Evolutionary conservation across 192 early-diverging fungal species (phyloP).

Genomic region (Podila epicladia): DNA sequence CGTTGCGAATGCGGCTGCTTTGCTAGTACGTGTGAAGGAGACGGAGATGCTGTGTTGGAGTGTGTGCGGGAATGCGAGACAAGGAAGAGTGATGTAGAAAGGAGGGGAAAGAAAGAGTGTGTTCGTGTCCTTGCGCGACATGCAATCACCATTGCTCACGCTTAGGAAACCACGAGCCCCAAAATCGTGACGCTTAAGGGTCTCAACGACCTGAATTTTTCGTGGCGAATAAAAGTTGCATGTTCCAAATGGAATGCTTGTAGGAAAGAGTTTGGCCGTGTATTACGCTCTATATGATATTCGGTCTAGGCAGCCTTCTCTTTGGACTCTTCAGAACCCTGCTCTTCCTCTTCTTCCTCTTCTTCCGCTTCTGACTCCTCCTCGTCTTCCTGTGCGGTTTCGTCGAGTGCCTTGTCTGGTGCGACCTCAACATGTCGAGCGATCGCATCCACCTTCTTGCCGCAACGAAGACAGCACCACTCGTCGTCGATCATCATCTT

Average conservation of each 20-base stretch:
- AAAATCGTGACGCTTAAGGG: slow-evolving; percentile 1
- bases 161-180: background rate
- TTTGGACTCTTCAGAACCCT: background rate
- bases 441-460: slow-evolving; percentile 69
- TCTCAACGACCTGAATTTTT: background rate
- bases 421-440: slow-evolving; percentile 52
- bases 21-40: too few relatives aligned
- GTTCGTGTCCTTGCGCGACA: background rate
- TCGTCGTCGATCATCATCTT: slow-evolving; percentile 78
- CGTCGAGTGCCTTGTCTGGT: slow-evolving; percentile 54
- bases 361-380: slow-evolving; percentile 20
- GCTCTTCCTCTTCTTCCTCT: background rate
- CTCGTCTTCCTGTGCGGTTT: slow-evolving; percentile 17
- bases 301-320: background rate
- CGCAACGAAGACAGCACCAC: slow-evolving; percentile 85
- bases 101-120: too few relatives aligned
- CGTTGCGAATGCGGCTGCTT: too few relatives aligned
- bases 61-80: too few relatives aligned
- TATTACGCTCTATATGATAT: too few relatives aligned
- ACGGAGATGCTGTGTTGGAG: too few relatives aligned
- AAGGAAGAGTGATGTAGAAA: too few relatives aligned
- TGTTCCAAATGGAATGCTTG: too few relatives aligned
- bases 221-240: too few relatives aligned
- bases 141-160: background rate
- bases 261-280: too few relatives aligned